Evolutionary conservation across 306 rosid species (phyloP), one percentile per base, ranked within the genome.

Genomic region (Cicer judaicum): DNA sequence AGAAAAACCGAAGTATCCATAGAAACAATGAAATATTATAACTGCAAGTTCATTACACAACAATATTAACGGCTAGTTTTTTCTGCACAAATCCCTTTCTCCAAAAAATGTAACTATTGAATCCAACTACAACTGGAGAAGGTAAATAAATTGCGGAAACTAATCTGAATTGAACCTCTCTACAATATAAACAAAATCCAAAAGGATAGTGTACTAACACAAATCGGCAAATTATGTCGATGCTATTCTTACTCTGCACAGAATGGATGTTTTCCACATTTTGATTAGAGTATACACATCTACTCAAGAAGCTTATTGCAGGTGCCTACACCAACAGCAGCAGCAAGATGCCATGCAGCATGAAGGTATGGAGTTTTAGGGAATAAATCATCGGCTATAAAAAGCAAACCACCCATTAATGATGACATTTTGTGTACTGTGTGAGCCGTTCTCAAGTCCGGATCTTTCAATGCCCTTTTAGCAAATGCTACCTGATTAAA

Each of bases 291-390:
- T 71, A 55, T 11, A 68, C 13, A 54, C 7, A 44, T 36, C 83
- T 91, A 91, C 79, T 90, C 86, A 73, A 95, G 99, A 88, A 95
- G 98, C 86, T 92, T 95, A 74, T 92, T 90, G 88, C 97, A 90
- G 77, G 99, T 87, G 65, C 96, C 85, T 59, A 95, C 97, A 29
- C 93, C 97, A 72, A 95, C 66, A 68, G 99, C 99, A 52, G 99
- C 99, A 52, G 99, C 97, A 57, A 95, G 93, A 84, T 95, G 99
- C 99, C 99, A 95, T 19, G 86, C 98, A 82, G 99, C 97, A 83
- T 95, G 99, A 82, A 95, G 73, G 84, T 86, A 95, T 41, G 93
- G 99, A 42, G 97, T 95, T 64, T 46, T 6, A 3, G 99, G 99
- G 66, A 73, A 92, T 24, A 85, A 49, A 75, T 95, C 99, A 52